phyloP scores from a whole-genome alignment of 2,329 filamentous ascomycete genomes.

The Hortaea werneckii region DNA sequence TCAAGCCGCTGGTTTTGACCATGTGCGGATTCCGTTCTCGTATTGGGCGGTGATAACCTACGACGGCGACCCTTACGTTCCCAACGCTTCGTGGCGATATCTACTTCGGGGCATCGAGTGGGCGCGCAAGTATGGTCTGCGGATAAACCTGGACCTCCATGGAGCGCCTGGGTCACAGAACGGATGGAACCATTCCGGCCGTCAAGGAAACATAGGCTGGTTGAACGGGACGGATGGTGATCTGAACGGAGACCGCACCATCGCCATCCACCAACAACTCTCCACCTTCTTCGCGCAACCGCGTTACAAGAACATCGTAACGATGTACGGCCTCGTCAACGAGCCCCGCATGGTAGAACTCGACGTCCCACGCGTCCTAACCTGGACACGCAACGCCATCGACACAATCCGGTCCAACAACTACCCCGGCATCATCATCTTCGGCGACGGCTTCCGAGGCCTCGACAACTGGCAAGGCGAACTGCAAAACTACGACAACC shows the following conservation, averaged over 20 bases:
- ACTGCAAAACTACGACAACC: conserved; percentile 57
- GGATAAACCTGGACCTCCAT: conserved; percentile 88
- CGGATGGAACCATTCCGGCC: conserved; percentile 93
- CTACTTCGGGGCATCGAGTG: conserved; percentile 88
- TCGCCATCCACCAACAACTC: conserved; percentile 78
- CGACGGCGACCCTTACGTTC: conserved; percentile 76
- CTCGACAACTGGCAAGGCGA: conserved; percentile 82
- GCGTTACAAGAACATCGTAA: conserved; percentile 82
- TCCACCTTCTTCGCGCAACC: conserved; percentile 88
- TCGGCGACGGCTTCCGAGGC: conserved; percentile 92
- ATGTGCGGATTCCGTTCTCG: conserved; percentile 88
- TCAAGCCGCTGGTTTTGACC: conserved; percentile 77
- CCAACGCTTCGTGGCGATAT: conserved; percentile 84
- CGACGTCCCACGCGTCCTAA: conserved; percentile 53
- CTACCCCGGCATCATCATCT: conserved; percentile 61
- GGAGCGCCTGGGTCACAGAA: conserved; percentile 90
- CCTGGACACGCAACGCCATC: conserved; percentile 71
- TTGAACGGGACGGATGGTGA: conserved; percentile 79
- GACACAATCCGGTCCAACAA: conserved; percentile 66
- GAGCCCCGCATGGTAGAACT: conserved; percentile 77
- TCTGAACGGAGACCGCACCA: conserved; percentile 66
- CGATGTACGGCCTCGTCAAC: conserved; percentile 90
- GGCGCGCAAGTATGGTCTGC: conserved; percentile 80
- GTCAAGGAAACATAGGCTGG: conserved; percentile 73
- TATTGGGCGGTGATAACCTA: conserved; percentile 92